Evolutionary conservation across 2,329 filamentous ascomycete species (phyloP).

Genomic region (Penicillium sp.): DNA sequence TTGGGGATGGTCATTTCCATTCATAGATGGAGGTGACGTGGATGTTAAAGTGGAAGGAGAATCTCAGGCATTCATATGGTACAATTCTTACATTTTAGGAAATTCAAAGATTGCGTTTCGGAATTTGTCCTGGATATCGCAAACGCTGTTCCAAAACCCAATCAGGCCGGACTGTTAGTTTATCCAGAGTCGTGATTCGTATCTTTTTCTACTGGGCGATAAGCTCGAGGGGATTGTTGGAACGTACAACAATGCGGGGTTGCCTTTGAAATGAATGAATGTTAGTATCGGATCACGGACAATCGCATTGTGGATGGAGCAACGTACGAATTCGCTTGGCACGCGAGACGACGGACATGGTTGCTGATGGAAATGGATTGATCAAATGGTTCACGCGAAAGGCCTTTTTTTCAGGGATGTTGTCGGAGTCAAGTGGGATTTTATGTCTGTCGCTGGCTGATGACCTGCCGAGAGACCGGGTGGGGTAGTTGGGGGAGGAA

Average conservation of each 20-base stretch:
- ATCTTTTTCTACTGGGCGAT: not conserved
- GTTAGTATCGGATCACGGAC: conserved; percentile 4
- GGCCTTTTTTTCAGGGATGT: not conserved
- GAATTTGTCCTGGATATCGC: conserved; percentile 94
- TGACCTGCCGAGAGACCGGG: too few relatives aligned
- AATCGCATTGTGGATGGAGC: too few relatives aligned
- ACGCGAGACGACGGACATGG: conserved; percentile 11
- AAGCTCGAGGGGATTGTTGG: not conserved
- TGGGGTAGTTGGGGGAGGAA: too few relatives aligned
- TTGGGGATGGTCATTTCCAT: too few relatives aligned
- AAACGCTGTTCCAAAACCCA: conserved; percentile 56
- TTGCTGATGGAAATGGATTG: not conserved
- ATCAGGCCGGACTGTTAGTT: not conserved
- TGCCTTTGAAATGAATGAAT: conserved; percentile 25
- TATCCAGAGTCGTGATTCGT: not conserved
- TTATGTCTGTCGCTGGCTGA: too few relatives aligned
- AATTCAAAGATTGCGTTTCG: conserved; percentile 76
- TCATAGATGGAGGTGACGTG: too few relatives aligned
- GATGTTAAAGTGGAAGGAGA: too few relatives aligned
- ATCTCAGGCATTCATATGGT: too few relatives aligned
- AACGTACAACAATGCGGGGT: conserved; percentile 44
- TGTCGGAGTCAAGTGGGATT: not conserved
- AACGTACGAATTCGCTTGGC: conserved; percentile 25
- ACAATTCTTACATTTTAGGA: conserved; percentile 46
- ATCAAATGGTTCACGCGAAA: not conserved